phyloP scores from a whole-genome alignment of 2,329 filamentous ascomycete species.

The Sporothrix pallida region DNA sequence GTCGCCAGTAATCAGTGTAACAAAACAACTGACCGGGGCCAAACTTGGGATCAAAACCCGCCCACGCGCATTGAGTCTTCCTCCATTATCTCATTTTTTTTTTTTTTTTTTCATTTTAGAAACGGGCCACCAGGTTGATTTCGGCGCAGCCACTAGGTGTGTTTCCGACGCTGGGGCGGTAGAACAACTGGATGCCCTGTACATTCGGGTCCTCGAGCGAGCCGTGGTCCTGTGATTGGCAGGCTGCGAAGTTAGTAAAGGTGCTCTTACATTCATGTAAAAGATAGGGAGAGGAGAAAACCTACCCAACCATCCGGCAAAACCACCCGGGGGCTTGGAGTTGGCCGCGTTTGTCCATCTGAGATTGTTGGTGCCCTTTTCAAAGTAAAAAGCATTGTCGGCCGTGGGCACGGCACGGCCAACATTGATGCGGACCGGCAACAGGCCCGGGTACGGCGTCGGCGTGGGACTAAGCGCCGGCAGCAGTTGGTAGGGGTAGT shows the following conservation, averaged over 20 bases:
- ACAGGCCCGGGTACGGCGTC: background rate
- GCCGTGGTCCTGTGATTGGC: constrained; percentile 1
- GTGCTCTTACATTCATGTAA: background rate
- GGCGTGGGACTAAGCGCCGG: background rate
- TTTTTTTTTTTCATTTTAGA: background rate
- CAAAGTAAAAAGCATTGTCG: constrained; percentile 32
- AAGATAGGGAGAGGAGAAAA: background rate
- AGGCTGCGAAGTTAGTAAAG: background rate
- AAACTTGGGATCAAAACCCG: background rate
- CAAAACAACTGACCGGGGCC: background rate
- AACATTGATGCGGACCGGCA: constrained; percentile 29
- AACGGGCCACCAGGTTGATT: constrained; percentile 30
- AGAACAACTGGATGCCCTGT: constrained; percentile 34
- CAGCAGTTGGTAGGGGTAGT: constrained; percentile 17
- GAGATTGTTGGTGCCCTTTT: background rate
- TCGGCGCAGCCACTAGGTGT: constrained; percentile 21
- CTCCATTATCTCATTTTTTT: too few species aligned
- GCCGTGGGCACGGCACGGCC: background rate
- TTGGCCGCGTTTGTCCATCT: constrained; percentile 32
- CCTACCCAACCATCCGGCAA: constrained; percentile 34
- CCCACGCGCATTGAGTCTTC: too few species aligned
- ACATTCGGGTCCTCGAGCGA: background rate
- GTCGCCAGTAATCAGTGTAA: background rate
- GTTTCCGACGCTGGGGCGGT: background rate
- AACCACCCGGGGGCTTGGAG: background rate